Base-by-base conservation (phyloP, 495 filamentous ascomycete species). In the Wilcoxina mikolae region DNA sequence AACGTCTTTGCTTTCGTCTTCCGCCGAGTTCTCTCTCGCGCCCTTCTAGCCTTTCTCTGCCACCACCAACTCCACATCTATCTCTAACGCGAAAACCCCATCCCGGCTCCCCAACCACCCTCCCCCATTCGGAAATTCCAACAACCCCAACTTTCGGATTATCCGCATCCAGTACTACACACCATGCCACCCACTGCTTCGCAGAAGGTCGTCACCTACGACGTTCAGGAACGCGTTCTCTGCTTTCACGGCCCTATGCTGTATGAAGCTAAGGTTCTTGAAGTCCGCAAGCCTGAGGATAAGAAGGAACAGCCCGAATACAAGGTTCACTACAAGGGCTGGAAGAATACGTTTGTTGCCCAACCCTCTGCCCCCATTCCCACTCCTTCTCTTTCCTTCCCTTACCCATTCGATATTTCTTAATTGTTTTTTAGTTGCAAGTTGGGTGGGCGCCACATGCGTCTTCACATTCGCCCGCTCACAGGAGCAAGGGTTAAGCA, bases 231-330 rank as follows among this genome's bases (percentile, higher is more conserved):
- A 72, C 84, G 81, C 61, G 90, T 93, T 35, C 78, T 98, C 20
- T 98, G 91, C 71, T 98, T 98, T 62, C 91, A 98, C 67, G 84
- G 87, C 68, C 88, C 95, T 56, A 79, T 96, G 65, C 78, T 98
- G 17, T 98, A 98, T 66, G 91, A 98, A 69, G 90, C 91, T 55
- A 95, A 95, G 70, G 82, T 98, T 39, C 73, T 95, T 31, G 90
- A 95, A 41, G 68, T 76, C 28, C 75, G 74, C 53, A 75, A 79
- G 50, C 74, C 76, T 43, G 69, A 76, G 22, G 81, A 85, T 68
- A 81, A 81, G 68, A 84, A 83, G 61, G 85, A 81, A 44, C 76
- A 80, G 39, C 83, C 76, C 56, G 79, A 84, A 65, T 98, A 91
- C 67, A 84, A 84, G 58, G 87, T 98, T 45, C 91, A 98, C 69